phyloP scores from a whole-genome alignment of 1,284 basidiomycete species.

The Rhodotorula sp. region DNA sequence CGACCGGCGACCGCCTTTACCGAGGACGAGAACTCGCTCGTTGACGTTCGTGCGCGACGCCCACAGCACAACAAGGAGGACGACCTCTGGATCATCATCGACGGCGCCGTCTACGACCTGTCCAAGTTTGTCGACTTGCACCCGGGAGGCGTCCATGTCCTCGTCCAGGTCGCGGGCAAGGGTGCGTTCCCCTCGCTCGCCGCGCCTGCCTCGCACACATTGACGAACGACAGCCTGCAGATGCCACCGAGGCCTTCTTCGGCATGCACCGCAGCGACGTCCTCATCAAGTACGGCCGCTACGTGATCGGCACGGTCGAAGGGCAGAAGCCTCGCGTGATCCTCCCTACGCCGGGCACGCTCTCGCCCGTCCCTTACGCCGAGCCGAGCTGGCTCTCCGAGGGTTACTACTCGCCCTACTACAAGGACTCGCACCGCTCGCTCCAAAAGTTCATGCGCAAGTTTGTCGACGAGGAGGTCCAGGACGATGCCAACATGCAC shows the following conservation, averaged over 20 bases:
- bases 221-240: slow-evolving; percentile 45
- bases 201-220: too few relatives aligned
- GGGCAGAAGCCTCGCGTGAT: slow-evolving; percentile 62
- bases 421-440: slow-evolving; percentile 53
- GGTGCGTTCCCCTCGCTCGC: neutral
- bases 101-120: slow-evolving; percentile 72
- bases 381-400: slow-evolving; percentile 79
- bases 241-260: slow-evolving; percentile 82
- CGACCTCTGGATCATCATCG: slow-evolving; percentile 77
- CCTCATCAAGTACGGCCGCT: slow-evolving; percentile 55
- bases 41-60: neutral
- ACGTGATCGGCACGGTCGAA: slow-evolving; percentile 53
- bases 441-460: slow-evolving; percentile 49
- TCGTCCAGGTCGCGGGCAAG: slow-evolving; percentile 48
- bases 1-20: neutral
- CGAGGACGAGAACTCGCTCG: neutral
- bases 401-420: slow-evolving; percentile 80
- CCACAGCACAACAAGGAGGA: slow-evolving; percentile 72
- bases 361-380: slow-evolving; percentile 68
- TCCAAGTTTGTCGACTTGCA: slow-evolving; percentile 74
- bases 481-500: slow-evolving; percentile 44
- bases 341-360: slow-evolving; percentile 55
- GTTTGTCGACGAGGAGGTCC: slow-evolving; percentile 44
- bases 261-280: slow-evolving; percentile 77
- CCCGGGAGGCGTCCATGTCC: slow-evolving; percentile 73